These are phyloP conservation scores for Trichocladium antarcticum DNA, from an alignment of 495 filamentous ascomycete species.

Conservation along the genomic window DNA sequence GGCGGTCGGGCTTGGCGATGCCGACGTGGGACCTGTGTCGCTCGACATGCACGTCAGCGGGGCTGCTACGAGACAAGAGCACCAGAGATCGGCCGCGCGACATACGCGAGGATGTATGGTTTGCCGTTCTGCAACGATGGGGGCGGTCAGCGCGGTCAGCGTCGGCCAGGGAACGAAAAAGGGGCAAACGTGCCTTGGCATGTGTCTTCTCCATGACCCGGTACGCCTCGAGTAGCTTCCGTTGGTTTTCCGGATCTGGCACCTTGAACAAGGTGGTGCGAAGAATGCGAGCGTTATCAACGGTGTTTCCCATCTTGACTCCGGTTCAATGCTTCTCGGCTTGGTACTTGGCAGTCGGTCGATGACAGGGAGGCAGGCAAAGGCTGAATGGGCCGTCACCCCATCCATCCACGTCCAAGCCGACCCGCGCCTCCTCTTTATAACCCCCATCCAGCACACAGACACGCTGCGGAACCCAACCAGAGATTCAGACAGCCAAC, in stretches of 20 bases:
- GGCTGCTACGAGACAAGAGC: neutral
- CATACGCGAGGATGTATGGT: constrained; percentile 48
- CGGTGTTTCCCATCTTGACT: neutral
- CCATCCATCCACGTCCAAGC: too few relatives aligned
- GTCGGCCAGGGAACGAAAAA: neutral
- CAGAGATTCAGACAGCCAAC: too few relatives aligned
- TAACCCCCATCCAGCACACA: too few relatives aligned
- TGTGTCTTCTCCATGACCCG: constrained; percentile 13
- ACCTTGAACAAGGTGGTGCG: constrained; percentile 34
- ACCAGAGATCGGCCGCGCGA: too few relatives aligned
- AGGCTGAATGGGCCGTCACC: too few relatives aligned
- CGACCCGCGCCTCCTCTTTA: too few relatives aligned
- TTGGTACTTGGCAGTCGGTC: too few relatives aligned
- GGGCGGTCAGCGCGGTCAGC: neutral
- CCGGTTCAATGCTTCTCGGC: too few relatives aligned
- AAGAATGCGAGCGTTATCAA: constrained; percentile 10
- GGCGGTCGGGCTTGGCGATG: constrained; percentile 39
- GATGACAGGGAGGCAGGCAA: too few relatives aligned
- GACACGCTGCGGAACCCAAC: too few relatives aligned
- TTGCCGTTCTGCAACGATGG: constrained; percentile 44
- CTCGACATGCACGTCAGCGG: neutral
- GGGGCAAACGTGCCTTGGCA: constrained; percentile 18
- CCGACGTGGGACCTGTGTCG: constrained; percentile 31
- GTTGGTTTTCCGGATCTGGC: constrained; percentile 20
- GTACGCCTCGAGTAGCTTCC: constrained; percentile 27